These are phyloP conservation scores for Yamadazyma dushanensis DNA, from an alignment of 1,139 yeast species.

Conservation along the genomic window DNA sequence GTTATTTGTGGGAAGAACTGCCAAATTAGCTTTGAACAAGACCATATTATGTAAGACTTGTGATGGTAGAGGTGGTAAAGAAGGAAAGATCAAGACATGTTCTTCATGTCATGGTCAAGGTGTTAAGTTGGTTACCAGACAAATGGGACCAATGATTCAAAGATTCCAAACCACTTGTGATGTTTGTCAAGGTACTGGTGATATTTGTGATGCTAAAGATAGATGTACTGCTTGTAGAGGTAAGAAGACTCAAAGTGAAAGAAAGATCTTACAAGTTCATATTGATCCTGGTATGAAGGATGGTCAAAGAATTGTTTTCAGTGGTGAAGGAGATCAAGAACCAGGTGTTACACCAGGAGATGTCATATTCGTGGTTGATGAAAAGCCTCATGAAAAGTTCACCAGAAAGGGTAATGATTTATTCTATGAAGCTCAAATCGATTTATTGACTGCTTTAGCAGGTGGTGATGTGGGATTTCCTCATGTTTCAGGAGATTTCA, in stretches of 20 bases:
- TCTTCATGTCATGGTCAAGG: slow-evolving; percentile 86
- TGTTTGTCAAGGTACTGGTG: slow-evolving; percentile 90
- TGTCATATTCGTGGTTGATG: slow-evolving; percentile 87
- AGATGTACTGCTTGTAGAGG: slow-evolving; percentile 88
- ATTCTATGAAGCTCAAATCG: slow-evolving; percentile 82
- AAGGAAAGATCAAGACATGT: slow-evolving; percentile 88
- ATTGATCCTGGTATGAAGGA: slow-evolving; percentile 97
- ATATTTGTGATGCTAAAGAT: slow-evolving; percentile 82
- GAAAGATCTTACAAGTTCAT: slow-evolving; percentile 92
- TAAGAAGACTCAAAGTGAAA: slow-evolving; percentile 82
- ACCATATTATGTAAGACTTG: slow-evolving; percentile 85
- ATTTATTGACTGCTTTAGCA: slow-evolving; percentile 89
- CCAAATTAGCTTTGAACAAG: slow-evolving; percentile 91
- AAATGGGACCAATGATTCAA: slow-evolving; percentile 99
- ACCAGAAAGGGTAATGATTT: slow-evolving; percentile 90
- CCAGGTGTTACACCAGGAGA: slow-evolving; percentile 97
- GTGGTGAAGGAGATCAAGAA: slow-evolving; percentile 97
- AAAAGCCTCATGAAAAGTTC: slow-evolving; percentile 79
- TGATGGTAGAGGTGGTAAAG: slow-evolving; percentile 96
- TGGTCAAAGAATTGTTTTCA: slow-evolving; percentile 87
- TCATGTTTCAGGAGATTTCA: slow-evolving; percentile 85
- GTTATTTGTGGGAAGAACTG: slow-evolving; percentile 89
- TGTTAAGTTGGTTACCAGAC: slow-evolving; percentile 89
- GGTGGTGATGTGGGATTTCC: slow-evolving; percentile 90
- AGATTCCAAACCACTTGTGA: slow-evolving; percentile 96